Base-by-base conservation (phyloP, 1,284 basidiomycete genomes). In the Ganoderma boninense region DNA sequence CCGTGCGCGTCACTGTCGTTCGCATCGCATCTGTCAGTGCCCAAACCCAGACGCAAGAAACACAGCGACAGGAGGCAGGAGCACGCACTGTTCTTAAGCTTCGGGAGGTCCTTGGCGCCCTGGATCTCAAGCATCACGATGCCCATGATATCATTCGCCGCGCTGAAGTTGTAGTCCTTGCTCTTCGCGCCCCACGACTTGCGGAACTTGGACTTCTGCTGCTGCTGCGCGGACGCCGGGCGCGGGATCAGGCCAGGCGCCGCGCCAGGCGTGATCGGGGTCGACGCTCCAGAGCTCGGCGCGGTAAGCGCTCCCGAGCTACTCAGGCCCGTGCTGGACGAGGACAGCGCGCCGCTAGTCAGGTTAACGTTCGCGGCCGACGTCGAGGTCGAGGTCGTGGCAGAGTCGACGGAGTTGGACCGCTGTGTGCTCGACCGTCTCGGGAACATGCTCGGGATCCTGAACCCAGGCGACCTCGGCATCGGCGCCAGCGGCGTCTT, bases 121-220 rank as follows among this genome's bases (percentile, higher is more conserved):
- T 87, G 83, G 70, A 94, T 87, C 73, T 86, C 85, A 6, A 94
- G 82, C 90, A 98, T 95, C 61, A 98, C 97, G 70, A 99, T 96
- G 1, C 98, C 97, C 2, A 98, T 83, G 59, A 98, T 93, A 77
- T 98, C 97, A 69, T 89, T 87, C 64, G 79, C 86, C 1, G 90
- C 86, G 46, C 89, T 89, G 76, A 96, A 90, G 76, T 92, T 92
- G 81, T 87, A 96, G 43, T 84, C 83, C 1, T 76, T 79, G 66
- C 81, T 82, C 77, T 84, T 85, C 67, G 74, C 75, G 61, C 76
- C 73, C 79, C 81, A 81, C 13, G 76, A 76, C 70, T 77, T 78
- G 44, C 79, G 69, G 66, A 80, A 79, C 68, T 74, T 77, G 14
- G 71, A 66, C 65, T 74, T 77, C 49, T 75, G 70, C 49, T 68